Evolutionary conservation across 1,284 basidiomycete species (phyloP).

Genomic region (Melanopsichium pennsylvanicum): DNA sequence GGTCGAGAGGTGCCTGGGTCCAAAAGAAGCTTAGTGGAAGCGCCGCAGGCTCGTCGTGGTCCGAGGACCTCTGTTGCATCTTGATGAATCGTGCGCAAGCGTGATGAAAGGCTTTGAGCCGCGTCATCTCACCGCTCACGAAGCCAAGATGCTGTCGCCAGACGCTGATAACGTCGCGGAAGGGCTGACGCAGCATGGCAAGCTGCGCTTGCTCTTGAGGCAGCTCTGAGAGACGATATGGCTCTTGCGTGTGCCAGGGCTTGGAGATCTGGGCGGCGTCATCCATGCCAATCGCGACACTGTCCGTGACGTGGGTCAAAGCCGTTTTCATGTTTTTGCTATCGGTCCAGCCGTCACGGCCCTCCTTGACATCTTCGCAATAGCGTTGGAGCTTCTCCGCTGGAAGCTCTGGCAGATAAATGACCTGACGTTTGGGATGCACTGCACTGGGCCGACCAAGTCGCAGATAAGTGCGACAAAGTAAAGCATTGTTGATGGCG

Average conservation of each 20-base stretch:
- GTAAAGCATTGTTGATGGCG: constrained; percentile 25
- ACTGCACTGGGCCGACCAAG: constrained; percentile 13
- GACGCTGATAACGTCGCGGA: constrained; percentile 29
- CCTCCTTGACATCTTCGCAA: constrained; percentile 26
- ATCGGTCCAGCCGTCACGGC: constrained; percentile 23
- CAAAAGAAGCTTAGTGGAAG: constrained; percentile 49
- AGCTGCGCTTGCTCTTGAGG: constrained; percentile 11
- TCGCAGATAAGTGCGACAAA: constrained; percentile 35
- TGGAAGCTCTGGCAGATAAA: constrained; percentile 29
- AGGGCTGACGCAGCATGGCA: constrained; percentile 19
- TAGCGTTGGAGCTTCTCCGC: constrained; percentile 26
- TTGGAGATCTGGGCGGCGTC: constrained; percentile 10
- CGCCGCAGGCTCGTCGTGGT: not conserved
- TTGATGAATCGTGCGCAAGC: constrained; percentile 20
- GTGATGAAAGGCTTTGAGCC: constrained; percentile 47
- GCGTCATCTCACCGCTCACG: constrained; percentile 30
- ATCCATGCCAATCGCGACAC: constrained; percentile 8
- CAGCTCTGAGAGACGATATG: constrained; percentile 11
- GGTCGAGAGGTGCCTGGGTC: constrained; percentile 45
- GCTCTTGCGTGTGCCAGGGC: constrained; percentile 25
- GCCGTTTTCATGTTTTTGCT: constrained; percentile 7
- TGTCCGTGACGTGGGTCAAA: constrained; percentile 13
- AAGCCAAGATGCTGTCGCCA: constrained; percentile 47
- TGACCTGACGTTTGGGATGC: constrained; percentile 27
- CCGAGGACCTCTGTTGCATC: not conserved